Evolutionary conservation across 441 rosid species (phyloP), one percentile per base, ranked within the genome.

Genomic region (Corymbia calophylla): DNA sequence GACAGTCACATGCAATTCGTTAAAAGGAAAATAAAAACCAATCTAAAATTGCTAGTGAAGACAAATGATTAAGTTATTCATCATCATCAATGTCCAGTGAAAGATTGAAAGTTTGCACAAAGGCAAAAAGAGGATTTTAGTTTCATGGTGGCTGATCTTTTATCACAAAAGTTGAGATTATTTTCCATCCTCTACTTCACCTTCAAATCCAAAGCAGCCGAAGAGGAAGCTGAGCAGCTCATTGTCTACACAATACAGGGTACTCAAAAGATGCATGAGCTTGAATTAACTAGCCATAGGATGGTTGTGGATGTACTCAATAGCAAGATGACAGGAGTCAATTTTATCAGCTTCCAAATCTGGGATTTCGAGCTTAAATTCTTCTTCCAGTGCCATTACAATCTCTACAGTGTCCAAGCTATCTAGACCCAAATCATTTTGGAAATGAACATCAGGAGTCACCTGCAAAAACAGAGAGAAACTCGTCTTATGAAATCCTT

Each of bases 401-500:
- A 97, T 96, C 96, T 97, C 99, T 91, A 97, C 98, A 17, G 89
- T 97, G 95, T 97, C 99, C 95, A 97, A 93, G 93, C 99, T 97
- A 93, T 97, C 99, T 93, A 97, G 93, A 5, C 98, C 98, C 91
- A 97, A 82, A 94, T 97, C 99, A 62, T 95, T 96, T 90, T 97
- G 99, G 93, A 97, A 97, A 94, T 97, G 98, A 27, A 95, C 98
- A 86, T 95, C 95, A 32, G 96, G 93, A 88, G 95, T 95, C 91
- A 97, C 99, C 99, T 97, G 93, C 90, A 85, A 56, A 88, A 84
- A 53, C 87, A 86, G 25, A 88, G 53, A 70, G 87, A 51, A 39
- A 44, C n/a, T n/a, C 10, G 1, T 77, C 84, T 18, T 19, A 77
- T 44, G 84, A 77, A 44, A 77, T 77, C n/a, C n/a, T 44, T 77